These are phyloP conservation scores for Nicotiana tabacum DNA, from an alignment of 257 asterid genomes.

Conservation along the genomic window DNA sequence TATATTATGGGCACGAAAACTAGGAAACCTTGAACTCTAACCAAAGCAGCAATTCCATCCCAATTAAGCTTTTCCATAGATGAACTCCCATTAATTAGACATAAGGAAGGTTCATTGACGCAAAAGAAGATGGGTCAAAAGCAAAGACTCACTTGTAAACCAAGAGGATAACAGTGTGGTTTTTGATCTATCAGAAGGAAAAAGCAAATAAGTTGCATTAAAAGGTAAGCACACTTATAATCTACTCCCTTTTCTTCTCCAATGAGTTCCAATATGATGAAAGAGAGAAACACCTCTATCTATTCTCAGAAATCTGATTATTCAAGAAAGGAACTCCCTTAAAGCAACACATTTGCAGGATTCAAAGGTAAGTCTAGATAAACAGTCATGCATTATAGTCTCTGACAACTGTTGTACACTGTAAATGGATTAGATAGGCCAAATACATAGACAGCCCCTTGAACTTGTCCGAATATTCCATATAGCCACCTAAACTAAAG, in stretches of 20 bases:
- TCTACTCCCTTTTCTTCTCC: not conserved
- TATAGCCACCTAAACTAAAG: too few relatives aligned
- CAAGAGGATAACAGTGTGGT: not conserved
- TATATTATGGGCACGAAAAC: not conserved
- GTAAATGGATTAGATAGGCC: not conserved
- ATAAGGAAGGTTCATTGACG: not conserved
- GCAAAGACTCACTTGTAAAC: not conserved
- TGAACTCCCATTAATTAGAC: not conserved
- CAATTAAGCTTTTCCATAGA: not conserved
- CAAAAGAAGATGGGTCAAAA: not conserved
- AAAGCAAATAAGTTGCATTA: not conserved
- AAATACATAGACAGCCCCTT: too few relatives aligned
- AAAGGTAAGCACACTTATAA: not conserved
- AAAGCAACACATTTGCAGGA: not conserved
- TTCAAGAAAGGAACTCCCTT: not conserved
- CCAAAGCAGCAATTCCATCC: not conserved
- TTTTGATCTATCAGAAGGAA: slow-evolving; percentile 5
- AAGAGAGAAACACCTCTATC: not conserved
- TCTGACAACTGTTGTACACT: not conserved
- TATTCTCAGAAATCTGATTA: not conserved
- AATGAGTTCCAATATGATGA: not conserved
- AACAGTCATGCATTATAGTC: too few relatives aligned
- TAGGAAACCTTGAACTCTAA: not conserved
- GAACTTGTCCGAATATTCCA: too few relatives aligned
- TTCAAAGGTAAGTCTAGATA: not conserved